phyloP scores from a whole-genome alignment of 768 basidiomycete genomes.

The Chalciporus sphaerocephalus region DNA sequence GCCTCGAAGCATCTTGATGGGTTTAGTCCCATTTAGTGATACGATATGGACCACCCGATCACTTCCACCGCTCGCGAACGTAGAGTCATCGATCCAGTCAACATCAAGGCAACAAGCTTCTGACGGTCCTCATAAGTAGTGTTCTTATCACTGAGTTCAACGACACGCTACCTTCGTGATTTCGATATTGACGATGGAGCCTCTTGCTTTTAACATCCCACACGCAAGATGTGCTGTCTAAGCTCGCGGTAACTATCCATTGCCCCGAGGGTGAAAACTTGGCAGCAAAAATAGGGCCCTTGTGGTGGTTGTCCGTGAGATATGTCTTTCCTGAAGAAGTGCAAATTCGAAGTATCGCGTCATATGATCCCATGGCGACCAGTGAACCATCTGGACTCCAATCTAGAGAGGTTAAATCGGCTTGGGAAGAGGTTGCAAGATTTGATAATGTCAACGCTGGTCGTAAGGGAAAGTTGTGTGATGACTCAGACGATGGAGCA shows the following conservation, averaged over 20 bases:
- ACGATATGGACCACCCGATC: conserved; percentile 62
- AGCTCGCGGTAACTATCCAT: conserved; percentile 71
- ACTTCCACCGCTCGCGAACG: conserved; percentile 71
- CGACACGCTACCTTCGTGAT: conserved; percentile 53
- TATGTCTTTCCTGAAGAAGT: conserved; percentile 58
- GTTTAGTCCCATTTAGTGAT: conserved; percentile 47
- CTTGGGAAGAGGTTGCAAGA: conserved; percentile 43
- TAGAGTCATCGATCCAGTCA: conserved; percentile 70
- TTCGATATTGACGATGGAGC: conserved; percentile 58
- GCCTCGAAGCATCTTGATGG: conserved; percentile 64
- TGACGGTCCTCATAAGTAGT: conserved; percentile 11
- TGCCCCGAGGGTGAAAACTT: conserved; percentile 71
- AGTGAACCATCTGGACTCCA: conserved; percentile 74
- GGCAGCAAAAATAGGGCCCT: conserved; percentile 78
- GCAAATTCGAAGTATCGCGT: conserved; percentile 65
- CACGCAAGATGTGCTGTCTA: conserved; percentile 73
- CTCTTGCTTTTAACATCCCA: conserved; percentile 69
- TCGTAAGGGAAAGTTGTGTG: conserved; percentile 18
- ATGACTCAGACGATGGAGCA: conserved; percentile 27
- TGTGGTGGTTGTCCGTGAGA: conserved; percentile 58
- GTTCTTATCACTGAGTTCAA: background rate
- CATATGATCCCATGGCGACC: conserved; percentile 76
- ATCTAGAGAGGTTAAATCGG: conserved; percentile 70
- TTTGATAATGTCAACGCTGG: conserved; percentile 46
- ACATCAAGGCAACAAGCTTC: conserved; percentile 77